Evolutionary conservation across 2,329 filamentous ascomycete species (phyloP).

Genomic region (Ascochyta pisi): DNA sequence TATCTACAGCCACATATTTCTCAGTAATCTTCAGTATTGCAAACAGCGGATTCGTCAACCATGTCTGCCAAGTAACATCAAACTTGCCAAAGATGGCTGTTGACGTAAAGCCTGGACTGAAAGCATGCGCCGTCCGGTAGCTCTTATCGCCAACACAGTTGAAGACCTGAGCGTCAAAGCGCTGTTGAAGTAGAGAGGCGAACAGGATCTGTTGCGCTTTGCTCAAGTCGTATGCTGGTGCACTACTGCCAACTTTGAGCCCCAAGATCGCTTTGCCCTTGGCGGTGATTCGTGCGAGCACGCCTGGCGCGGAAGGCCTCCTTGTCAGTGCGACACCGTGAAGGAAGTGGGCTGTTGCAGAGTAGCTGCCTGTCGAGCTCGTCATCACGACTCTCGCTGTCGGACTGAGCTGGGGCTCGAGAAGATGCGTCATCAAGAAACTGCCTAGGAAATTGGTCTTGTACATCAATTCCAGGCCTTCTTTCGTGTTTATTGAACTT

Average conservation of each 20-base stretch:
- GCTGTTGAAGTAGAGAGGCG: slow-evolving; percentile 13
- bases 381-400: slow-evolving; percentile 22
- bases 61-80: slow-evolving; percentile 15
- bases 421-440: slow-evolving; percentile 22
- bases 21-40: slow-evolving; percentile 17
- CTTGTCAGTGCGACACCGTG: neutral
- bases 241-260: neutral
- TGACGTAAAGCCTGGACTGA: slow-evolving; percentile 21
- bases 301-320: neutral
- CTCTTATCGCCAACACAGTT: neutral
- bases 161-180: slow-evolving; percentile 11
- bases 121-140: slow-evolving; percentile 13
- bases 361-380: slow-evolving; percentile 21
- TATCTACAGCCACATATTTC: slow-evolving; percentile 13
- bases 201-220: slow-evolving; percentile 28
- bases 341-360: neutral
- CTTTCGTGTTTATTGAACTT: neutral
- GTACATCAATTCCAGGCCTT: slow-evolving; percentile 18
- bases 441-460: slow-evolving; percentile 26
- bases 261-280: neutral
- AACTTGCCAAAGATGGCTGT: slow-evolving; percentile 21
- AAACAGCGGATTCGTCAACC: slow-evolving; percentile 21
- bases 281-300: neutral
- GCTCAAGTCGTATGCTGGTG: slow-evolving; percentile 11
- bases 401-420: slow-evolving; percentile 12